Conservation (phyloP, 2,329 filamentous ascomycete genomes). For the Neopestalotiopsis sp. region DNA sequence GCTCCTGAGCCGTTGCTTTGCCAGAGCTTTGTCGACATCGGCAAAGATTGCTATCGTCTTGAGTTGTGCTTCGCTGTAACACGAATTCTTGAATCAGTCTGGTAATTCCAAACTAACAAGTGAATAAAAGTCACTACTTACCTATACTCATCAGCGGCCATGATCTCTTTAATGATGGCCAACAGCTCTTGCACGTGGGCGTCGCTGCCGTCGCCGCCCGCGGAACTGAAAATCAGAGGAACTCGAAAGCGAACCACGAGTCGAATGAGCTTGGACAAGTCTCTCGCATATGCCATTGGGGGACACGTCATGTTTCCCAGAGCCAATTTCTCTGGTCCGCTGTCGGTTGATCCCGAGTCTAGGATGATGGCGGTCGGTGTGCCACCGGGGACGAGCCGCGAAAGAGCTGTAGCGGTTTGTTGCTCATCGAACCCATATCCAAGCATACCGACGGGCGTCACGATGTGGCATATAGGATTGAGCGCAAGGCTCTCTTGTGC, state of each 20-base stretch:
- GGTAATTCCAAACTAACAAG: background rate
- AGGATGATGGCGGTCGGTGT: slow-evolving; percentile 39
- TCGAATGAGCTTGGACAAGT: slow-evolving; percentile 45
- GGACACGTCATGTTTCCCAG: slow-evolving; percentile 46
- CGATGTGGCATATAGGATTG: slow-evolving; percentile 42
- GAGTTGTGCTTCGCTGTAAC: slow-evolving; percentile 30
- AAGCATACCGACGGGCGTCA: slow-evolving; percentile 55
- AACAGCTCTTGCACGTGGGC: slow-evolving; percentile 47
- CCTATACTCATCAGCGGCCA: slow-evolving; percentile 32
- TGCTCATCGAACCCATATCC: slow-evolving; percentile 52
- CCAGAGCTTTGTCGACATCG: slow-evolving; percentile 39
- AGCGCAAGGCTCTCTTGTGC: background rate
- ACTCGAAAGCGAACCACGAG: slow-evolving; percentile 40
- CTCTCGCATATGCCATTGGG: slow-evolving; percentile 45
- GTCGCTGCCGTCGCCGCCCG: slow-evolving; percentile 53
- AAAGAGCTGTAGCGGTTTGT: slow-evolving; percentile 32
- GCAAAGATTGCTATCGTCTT: slow-evolving; percentile 46
- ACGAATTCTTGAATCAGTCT: background rate
- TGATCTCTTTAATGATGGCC: slow-evolving; percentile 45
- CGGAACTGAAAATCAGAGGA: slow-evolving; percentile 49
- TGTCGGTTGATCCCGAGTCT: slow-evolving; percentile 42
- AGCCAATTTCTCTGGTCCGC: slow-evolving; percentile 47
- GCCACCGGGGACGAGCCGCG: slow-evolving; percentile 31
- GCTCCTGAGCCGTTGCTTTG: slow-evolving; percentile 36
- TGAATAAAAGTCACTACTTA: background rate